Base-by-base conservation (phyloP, 306 rosid species). In the Hippophae tibetana region DNA sequence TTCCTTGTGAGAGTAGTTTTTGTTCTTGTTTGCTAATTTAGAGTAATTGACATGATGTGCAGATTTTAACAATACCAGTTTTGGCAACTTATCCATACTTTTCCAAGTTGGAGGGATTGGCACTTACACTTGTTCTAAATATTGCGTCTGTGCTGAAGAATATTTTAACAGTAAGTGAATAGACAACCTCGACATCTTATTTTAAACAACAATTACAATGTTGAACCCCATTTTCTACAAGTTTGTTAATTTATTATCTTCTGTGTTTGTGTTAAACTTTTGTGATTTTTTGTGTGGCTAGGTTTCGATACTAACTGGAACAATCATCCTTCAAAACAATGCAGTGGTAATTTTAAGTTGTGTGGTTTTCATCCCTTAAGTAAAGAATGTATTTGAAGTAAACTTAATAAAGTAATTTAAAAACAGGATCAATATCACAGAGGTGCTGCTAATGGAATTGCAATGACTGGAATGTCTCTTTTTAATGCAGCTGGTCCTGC, bases 301-400 rank as follows among this genome's bases (percentile, higher is more conserved):
- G 94, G 73, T 71, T 56, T 59, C 71, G 50, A 72, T 78, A 57
- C 46, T 73, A 8, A 89, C 87, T 14, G 85, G 85, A 26, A 10
- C 85, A 56, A 81, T 82, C 87, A 65, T 89, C 64, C 46, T 84
- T 54, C 97, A 86, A 82, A 89, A 89, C 51, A 79, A 67, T 74
- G 87, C 74, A 13, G 96, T 87, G 89, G 98, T 92, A 85, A 74
- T 25, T 58, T 58, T 9, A 23, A 1, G 13, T 56, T 27, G 31
- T 47, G 50, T 14, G 5, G 38, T 8, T 8, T 14, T 52, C 18
- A 9, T 26, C 44, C 40, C 25, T 56, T n/a, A 62, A 66, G 6
- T 6, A 26, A 9, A 18, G 12, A 42, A 7, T 6, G n/a, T 62
- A 9, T 56, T 40, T 41, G 42, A 7, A 54, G 25, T 42, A 0